Evolutionary conservation across 2,329 filamentous ascomycete species (phyloP), one percentile per base, ranked within the genome.

Genomic region (Neofusicoccum kwambonambiense): DNA sequence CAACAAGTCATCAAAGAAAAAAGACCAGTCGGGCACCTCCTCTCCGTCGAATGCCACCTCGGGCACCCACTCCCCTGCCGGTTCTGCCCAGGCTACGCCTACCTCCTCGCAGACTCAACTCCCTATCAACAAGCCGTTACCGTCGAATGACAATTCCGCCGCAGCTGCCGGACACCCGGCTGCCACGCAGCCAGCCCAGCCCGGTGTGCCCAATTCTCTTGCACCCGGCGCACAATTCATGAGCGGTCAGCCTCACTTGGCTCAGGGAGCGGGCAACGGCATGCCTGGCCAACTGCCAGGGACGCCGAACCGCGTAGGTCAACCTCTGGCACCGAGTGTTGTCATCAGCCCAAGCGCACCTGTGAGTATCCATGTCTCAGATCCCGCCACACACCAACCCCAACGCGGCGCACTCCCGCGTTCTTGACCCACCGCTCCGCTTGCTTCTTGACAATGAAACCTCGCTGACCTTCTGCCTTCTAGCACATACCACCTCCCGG

Each of bases 291-390:
- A 71, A 27, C 75, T 72, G 42, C 71, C 76, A 56, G 85, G 81
- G 68, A 90, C 89, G 44, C 86, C 89, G 39, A 85, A 83, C 71
- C 85, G 90, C 74, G 83, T 86, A 71, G 86, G 86, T 37, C 81
- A 81, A 68, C 80, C 83, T 66, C 83, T 92, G 66, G 89, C 92
- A 50, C 94, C 94, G 22, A 96, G 92, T 73, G 93, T 98, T 66
- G 87, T 97, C 70, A 95, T 98, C 78, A 97, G 93, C 78, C 93
- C 93, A 62, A 98, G 94, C 75, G 91, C 92, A 77, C 93, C 93
- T 64, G 76, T 78, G 70, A 72, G 76, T 75, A 61, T 35, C 56
- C 47, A 60, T 65, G 63, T 65, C 57, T 67, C 62, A 58, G 42
- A 49, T 37, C 41, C 61, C 50, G 56, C 56, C 56, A 60, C 56